Conservation (phyloP, 2,329 filamentous ascomycete genomes). For the Arthrobotrys sphaeroides region DNA sequence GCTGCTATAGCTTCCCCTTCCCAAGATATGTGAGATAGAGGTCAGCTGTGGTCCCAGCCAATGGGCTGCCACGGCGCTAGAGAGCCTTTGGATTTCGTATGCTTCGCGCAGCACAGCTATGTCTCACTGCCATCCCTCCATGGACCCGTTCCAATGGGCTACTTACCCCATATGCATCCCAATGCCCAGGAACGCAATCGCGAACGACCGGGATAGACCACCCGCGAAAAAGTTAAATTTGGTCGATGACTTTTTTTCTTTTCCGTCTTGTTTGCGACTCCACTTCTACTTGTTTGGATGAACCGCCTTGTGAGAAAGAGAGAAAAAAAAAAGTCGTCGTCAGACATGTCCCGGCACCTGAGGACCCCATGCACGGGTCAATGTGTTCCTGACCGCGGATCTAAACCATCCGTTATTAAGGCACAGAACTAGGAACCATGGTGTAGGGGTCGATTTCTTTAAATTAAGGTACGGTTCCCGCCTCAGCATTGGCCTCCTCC, state of each 20-base stretch:
- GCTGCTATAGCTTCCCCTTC: conserved; percentile 20
- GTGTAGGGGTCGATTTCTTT: conserved; percentile 16
- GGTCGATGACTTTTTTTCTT: background rate
- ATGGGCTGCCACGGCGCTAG: conserved; percentile 9
- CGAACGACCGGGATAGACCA: conserved; percentile 3
- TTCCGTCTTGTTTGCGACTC: background rate
- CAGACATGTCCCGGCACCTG: conserved; percentile 18
- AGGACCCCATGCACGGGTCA: conserved; percentile 29
- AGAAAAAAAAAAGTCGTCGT: conserved; percentile 36
- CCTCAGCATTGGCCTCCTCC: background rate
- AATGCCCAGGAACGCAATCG: conserved; percentile 34
- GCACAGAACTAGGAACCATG: conserved; percentile 20
- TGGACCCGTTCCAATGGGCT: conserved; percentile 38
- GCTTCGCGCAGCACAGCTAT: conserved; percentile 10
- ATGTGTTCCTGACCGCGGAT: conserved; percentile 30
- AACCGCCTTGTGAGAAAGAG: conserved; percentile 34
- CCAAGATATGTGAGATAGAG: conserved; percentile 23
- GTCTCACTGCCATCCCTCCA: background rate
- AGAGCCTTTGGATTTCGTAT: background rate
- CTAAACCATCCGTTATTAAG: conserved; percentile 43
- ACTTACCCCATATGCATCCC: conserved; percentile 29
- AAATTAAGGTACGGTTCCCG: conserved; percentile 23
- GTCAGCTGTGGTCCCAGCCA: conserved; percentile 31
- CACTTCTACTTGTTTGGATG: conserved; percentile 2
- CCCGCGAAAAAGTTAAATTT: conserved; percentile 6